Evolutionary conservation across 139 green algal genomes (phyloP), one percentile per base, ranked within the genome.

Genomic region (Yamagishiella unicocca): DNA sequence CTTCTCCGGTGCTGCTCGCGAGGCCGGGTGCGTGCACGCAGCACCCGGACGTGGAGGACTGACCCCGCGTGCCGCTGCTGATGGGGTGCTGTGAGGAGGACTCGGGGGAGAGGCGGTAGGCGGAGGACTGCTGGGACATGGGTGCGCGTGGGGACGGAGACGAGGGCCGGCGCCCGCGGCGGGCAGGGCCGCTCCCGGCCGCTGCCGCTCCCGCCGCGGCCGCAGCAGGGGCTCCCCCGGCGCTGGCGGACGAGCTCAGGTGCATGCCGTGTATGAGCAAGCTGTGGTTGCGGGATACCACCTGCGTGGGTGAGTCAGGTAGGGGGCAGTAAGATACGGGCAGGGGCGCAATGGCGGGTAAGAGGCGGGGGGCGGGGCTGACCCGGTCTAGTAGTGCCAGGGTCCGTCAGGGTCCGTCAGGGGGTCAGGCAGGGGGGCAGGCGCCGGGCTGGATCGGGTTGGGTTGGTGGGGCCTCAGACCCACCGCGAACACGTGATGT

Each of bases 241-340:
- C 70, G 21, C 27, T 27, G 70, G 70, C 40, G 70, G 24, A 31
- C 62, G 62, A 6, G 7, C 62, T 24, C 38, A 78, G 45, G 66
- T 74, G 66, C 9, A 74, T 35, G 31, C 66, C 66, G 66, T 25
- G 45, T 33, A 74, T 74, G 66, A 74, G 66, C 33, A 74, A 35
- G 33, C 33, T 45, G 14, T 35, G 66, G 31, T 25, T 42, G 31
- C 66, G 66, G 21, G 35, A 46, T 14, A 35, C 66, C 35, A 74
- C 19, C 62, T 71, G 62, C 19, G 38, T 10, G 62, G 17, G 38
- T n/a, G 22, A 71, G 21, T n/a, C n/a, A 33, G 62, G 21, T n/a
- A n/a, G n/a, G n/a, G n/a, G n/a, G n/a, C n/a, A n/a, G n/a, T n/a
- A n/a, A n/a, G n/a, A n/a, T n/a, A n/a, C n/a, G n/a, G n/a, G n/a